phyloP scores from a whole-genome alignment of 1,139 yeast species.

The Candida albicans region DNA sequence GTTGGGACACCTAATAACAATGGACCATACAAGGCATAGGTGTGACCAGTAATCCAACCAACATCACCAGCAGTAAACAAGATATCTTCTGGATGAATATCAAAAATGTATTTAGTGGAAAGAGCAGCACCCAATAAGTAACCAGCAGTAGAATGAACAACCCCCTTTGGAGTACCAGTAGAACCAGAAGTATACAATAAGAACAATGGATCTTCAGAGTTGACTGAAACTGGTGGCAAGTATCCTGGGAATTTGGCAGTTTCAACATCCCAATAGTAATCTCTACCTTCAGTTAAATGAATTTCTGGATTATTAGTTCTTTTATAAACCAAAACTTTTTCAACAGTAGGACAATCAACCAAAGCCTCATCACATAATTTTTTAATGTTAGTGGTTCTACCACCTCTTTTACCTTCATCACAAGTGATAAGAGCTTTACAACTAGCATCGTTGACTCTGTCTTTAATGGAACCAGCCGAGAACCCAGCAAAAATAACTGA shows the following conservation, averaged over 20 bases:
- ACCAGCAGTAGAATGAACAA: slow-evolving; percentile 93
- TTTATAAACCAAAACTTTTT: slow-evolving; percentile 80
- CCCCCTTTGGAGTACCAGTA: slow-evolving; percentile 98
- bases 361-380: slow-evolving; percentile 94
- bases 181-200: slow-evolving; percentile 95
- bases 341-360: slow-evolving; percentile 71
- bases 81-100: slow-evolving; percentile 83
- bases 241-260: slow-evolving; percentile 78
- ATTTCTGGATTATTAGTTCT: slow-evolving; percentile 76
- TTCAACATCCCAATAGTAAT: slow-evolving; percentile 92
- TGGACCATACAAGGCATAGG: slow-evolving; percentile 95
- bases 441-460: slow-evolving; percentile 86
- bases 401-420: slow-evolving; percentile 97
- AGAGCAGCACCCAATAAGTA: slow-evolving; percentile 91
- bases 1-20: slow-evolving; percentile 86
- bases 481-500: slow-evolving; percentile 97
- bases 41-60: slow-evolving; percentile 99
- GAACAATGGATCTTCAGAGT: slow-evolving; percentile 91
- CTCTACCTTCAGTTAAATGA: slow-evolving; percentile 79
- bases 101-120: slow-evolving; percentile 92
- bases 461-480: slow-evolving; percentile 88
- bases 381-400: slow-evolving; percentile 86
- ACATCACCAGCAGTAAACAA: slow-evolving; percentile 98
- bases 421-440: slow-evolving; percentile 90
- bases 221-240: slow-evolving; percentile 83